A percentile compares a stretch with the other conserved stretches of the same genome.
phyloP scores from a whole-genome alignment of 2,329 filamentous ascomycete genomes.

The Coniella vitis region DNA sequence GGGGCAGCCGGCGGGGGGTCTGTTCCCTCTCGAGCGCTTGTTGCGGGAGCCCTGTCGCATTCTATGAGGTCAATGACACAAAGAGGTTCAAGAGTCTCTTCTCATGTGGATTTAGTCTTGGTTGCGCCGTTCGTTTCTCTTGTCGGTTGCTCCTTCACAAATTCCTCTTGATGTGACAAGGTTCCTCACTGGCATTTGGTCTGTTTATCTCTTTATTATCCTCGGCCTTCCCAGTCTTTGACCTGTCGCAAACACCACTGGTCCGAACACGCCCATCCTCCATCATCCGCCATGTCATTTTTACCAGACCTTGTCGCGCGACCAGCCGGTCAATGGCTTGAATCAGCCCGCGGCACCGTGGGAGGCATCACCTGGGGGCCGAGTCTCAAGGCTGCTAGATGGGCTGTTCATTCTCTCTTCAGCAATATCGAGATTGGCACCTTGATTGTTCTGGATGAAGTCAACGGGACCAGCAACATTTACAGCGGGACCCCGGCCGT shows the following conservation, averaged over 20 bases:
- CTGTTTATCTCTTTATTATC: no score
- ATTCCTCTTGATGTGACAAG: no score
- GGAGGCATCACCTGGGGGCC: conserved; percentile 42
- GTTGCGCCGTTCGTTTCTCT: neutral
- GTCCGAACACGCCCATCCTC: no score
- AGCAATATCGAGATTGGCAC: conserved; percentile 42
- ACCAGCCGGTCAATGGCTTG: conserved; percentile 32
- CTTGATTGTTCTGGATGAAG: conserved; percentile 41
- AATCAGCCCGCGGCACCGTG: conserved; percentile 34
- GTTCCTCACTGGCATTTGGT: no score
- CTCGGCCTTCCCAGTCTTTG: no score
- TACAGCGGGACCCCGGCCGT: conserved; percentile 39
- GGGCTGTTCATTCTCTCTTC: conserved; percentile 38
- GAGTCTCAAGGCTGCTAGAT: conserved; percentile 38
- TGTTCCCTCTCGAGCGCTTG: neutral
- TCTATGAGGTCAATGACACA: neutral
- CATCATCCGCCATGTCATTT: conserved; percentile 23
- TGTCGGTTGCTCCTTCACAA: no score
- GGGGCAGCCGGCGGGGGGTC: neutral
- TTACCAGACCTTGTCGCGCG: conserved; percentile 31
- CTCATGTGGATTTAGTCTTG: no score
- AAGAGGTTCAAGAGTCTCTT: no score
- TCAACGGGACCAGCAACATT: conserved; percentile 32
- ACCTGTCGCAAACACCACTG: no score
- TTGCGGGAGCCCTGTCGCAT: no score